These are phyloP conservation scores for Trichoderma arundinaceum DNA, from an alignment of 2,329 filamentous ascomycete genomes.

Conservation along the genomic window DNA sequence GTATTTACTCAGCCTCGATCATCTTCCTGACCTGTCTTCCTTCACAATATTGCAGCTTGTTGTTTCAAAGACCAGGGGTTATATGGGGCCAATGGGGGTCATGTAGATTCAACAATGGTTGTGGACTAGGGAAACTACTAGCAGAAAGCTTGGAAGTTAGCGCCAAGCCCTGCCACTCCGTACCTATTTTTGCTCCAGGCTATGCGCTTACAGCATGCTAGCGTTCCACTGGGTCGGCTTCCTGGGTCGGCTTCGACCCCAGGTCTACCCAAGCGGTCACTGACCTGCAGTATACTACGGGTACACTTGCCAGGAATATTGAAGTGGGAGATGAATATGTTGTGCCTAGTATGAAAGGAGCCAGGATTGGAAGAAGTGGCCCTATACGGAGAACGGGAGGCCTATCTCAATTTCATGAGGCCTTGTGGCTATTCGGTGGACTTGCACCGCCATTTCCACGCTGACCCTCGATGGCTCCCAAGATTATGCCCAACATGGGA, in stretches of 20 bases:
- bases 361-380: conserved; percentile 2
- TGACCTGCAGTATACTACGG: not conserved
- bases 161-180: conserved; percentile 1
- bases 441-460: not conserved
- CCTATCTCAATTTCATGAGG: conserved; percentile 10
- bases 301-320: not conserved
- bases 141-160: conserved; percentile 2
- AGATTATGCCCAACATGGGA: not conserved
- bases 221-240: not conserved
- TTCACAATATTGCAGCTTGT: not conserved
- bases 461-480: not conserved
- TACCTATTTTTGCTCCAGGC: conserved; percentile 24
- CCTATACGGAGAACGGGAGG: too few species aligned
- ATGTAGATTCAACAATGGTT: not conserved
- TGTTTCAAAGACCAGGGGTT: not conserved
- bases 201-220: conserved; percentile 19
- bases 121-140: not conserved
- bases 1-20: conserved; percentile 14
- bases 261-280: too few species aligned
- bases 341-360: conserved; percentile 6
- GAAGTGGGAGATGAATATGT: not conserved
- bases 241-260: not conserved
- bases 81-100: not conserved
- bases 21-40: not conserved
- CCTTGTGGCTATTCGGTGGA: not conserved